These are phyloP conservation scores for Mycena latifolia DNA, from an alignment of 768 basidiomycete genomes.

Conservation along the genomic window DNA sequence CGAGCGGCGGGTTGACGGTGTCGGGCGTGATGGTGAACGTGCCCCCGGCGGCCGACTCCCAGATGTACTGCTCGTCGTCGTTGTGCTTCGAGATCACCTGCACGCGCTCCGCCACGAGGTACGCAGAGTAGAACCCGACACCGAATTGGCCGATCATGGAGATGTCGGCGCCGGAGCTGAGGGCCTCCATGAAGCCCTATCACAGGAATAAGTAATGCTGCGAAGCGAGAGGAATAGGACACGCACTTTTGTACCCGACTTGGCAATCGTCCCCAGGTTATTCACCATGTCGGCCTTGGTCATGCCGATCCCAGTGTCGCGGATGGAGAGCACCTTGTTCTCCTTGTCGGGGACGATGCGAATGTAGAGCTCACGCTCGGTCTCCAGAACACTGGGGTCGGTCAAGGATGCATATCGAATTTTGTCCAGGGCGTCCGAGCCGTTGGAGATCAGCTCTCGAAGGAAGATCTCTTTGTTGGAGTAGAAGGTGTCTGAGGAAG, in stretches of 20 bases:
- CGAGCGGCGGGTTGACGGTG: slow-evolving; percentile 88
- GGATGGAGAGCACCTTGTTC: slow-evolving; percentile 90
- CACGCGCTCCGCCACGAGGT: slow-evolving; percentile 98
- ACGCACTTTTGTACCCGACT: slow-evolving; percentile 91
- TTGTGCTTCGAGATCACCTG: slow-evolving; percentile 99
- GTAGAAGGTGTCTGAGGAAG: slow-evolving; percentile 92
- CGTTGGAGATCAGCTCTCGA: slow-evolving; percentile 97
- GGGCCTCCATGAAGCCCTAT: slow-evolving; percentile 99
- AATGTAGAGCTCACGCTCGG: slow-evolving; percentile 93
- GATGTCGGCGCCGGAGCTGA: slow-evolving; percentile 89
- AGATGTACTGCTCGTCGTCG: slow-evolving; percentile 99
- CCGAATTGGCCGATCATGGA: slow-evolving; percentile 99
- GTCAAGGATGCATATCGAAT: slow-evolving; percentile 97
- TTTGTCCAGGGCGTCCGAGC: slow-evolving; percentile 99
- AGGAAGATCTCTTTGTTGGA: slow-evolving; percentile 99
- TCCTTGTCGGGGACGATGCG: slow-evolving; percentile 97
- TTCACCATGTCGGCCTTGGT: slow-evolving; percentile 99
- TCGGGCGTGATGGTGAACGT: slow-evolving; percentile 99
- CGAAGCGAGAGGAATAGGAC: slow-evolving; percentile 22
- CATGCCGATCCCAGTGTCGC: slow-evolving; percentile 99
- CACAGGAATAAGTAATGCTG: slow-evolving; percentile 6
- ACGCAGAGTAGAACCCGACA: slow-evolving; percentile 99
- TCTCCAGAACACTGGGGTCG: slow-evolving; percentile 89
- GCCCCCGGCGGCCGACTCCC: slow-evolving; percentile 99
- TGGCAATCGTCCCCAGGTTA: slow-evolving; percentile 97